A percentile compares a stretch with the other conserved stretches of the same genome.
Conservation (phyloP, 106 monocot species). For the Allium fistulosum region DNA sequence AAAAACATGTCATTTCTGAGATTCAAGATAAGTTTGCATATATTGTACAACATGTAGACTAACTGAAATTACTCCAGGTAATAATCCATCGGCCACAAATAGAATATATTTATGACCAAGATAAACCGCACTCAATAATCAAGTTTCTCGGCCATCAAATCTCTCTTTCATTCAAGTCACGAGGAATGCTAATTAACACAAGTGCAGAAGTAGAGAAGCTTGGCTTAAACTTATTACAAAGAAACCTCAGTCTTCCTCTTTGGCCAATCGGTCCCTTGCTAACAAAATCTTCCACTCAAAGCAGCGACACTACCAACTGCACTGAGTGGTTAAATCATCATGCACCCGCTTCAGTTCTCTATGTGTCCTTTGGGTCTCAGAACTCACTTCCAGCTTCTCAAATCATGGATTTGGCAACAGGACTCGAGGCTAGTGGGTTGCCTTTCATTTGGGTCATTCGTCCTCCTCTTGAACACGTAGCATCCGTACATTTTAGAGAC, state of each 20-base stretch:
- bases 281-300: no score
- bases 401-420: constrained; percentile 37
- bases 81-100: background rate
- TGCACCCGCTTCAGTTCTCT: constrained; percentile 27
- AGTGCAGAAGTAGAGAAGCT: constrained; percentile 16
- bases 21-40: background rate
- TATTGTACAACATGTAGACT: background rate
- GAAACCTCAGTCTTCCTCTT: constrained; percentile 2
- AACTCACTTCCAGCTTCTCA: constrained; percentile 19
- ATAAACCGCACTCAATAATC: background rate
- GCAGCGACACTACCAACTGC: background rate
- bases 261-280: constrained; percentile 15
- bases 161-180: background rate
- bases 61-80: background rate
- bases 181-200: constrained; percentile 19
- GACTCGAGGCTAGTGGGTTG: constrained; percentile 27
- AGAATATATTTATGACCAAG: background rate
- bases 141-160: constrained; percentile 1
- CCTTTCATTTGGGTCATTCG: constrained; percentile 47
- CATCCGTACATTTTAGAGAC: constrained; percentile 5
- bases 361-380: constrained; percentile 44
- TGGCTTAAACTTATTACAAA: constrained; percentile 11
- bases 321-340: constrained; percentile 18
- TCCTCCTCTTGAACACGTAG: constrained; percentile 26
- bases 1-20: background rate